Evolutionary conservation across 139 green algal species (phyloP).

Genomic region (Chlorella sp.): DNA sequence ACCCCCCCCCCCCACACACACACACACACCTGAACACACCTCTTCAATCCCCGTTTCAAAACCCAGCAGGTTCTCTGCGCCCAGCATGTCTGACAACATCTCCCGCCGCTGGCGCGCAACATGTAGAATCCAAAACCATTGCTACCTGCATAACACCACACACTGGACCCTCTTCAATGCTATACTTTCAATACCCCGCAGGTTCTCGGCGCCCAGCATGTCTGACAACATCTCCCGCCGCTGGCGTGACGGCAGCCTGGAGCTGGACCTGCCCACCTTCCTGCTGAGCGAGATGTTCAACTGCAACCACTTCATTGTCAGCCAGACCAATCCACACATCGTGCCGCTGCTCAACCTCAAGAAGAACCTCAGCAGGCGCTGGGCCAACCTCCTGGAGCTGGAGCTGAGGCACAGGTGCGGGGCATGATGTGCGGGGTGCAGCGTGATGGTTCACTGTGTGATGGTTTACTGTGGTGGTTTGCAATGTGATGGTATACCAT

Average conservation of each 20-base stretch:
- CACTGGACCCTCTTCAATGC: neutral
- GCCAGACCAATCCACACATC: constrained; percentile 86
- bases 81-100: neutral
- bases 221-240: constrained; percentile 46
- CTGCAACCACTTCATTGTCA: constrained; percentile 91
- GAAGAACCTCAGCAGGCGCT: constrained; percentile 45
- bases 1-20: too few relatives aligned
- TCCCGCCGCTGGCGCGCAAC: neutral
- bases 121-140: too few relatives aligned
- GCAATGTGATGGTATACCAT: too few relatives aligned
- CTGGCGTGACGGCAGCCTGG: constrained; percentile 66
- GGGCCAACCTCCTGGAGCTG: constrained; percentile 65
- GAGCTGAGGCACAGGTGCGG: constrained; percentile 81
- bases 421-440: too few relatives aligned
- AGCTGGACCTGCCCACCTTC: constrained; percentile 73
- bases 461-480: too few relatives aligned
- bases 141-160: too few relatives aligned
- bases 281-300: constrained; percentile 89
- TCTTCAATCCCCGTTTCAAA: neutral
- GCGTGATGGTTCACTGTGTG: too few relatives aligned
- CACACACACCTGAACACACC: too few relatives aligned
- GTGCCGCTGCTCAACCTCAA: constrained; percentile 80
- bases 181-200: too few relatives aligned
- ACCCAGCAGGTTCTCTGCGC: neutral
- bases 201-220: neutral